A percentile compares a stretch with the other conserved stretches of the same genome.
phyloP scores from a whole-genome alignment of 352 stramenopile species.

The Phytophthora pisi region DNA sequence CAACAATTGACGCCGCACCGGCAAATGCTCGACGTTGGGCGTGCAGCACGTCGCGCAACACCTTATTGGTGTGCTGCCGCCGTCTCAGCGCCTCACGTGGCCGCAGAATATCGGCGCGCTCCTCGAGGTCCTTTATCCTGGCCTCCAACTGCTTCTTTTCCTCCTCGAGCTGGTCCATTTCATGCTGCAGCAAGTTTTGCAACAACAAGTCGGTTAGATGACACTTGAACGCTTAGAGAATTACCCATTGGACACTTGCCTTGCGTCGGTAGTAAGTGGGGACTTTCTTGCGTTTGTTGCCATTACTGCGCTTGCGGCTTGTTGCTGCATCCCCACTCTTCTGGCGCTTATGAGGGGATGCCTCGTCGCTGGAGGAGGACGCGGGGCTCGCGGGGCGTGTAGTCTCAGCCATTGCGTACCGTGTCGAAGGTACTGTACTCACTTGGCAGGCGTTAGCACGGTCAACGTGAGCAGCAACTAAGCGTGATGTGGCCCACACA shows the following conservation, averaged over 20 bases:
- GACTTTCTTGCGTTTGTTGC: slow-evolving; percentile 32
- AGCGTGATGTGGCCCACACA: not conserved
- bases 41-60: slow-evolving; percentile 31
- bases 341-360: slow-evolving; percentile 6
- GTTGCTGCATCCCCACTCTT: not conserved
- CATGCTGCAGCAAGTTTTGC: slow-evolving; percentile 13
- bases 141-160: slow-evolving; percentile 28
- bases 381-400: not conserved
- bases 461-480: not conserved
- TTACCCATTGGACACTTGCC: slow-evolving; percentile 9
- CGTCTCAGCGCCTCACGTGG: slow-evolving; percentile 18
- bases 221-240: not conserved
- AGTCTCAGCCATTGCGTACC: not conserved
- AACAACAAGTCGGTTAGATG: not conserved
- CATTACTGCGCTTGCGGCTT: slow-evolving; percentile 14
- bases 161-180: slow-evolving; percentile 30
- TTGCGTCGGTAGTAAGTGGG: slow-evolving; percentile 39
- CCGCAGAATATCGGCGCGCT: slow-evolving; percentile 23
- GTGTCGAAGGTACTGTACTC: not conserved
- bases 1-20: slow-evolving; percentile 27
- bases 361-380: slow-evolving; percentile 13
- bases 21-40: slow-evolving; percentile 31
- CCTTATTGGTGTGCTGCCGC: slow-evolving; percentile 24
- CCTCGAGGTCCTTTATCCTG: slow-evolving; percentile 9
- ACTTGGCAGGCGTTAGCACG: not conserved